phyloP scores from a whole-genome alignment of 1,139 yeast genomes.

The Pneumocystis wakefieldiae region DNA sequence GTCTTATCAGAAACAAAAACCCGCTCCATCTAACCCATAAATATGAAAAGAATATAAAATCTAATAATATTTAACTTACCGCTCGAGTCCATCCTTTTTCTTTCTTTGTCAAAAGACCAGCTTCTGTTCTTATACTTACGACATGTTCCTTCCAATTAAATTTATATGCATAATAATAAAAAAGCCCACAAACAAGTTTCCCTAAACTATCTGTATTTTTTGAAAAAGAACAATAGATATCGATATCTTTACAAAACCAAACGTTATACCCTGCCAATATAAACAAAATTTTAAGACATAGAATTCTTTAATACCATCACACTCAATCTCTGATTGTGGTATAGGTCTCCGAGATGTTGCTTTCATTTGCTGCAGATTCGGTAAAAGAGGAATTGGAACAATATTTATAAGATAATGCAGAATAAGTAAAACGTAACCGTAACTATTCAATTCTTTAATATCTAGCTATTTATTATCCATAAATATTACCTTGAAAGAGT shows the following conservation, averaged over 20 bases:
- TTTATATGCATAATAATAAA: conserved; percentile 10
- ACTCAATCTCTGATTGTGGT: background rate
- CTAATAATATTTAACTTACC: background rate
- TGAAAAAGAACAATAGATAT: background rate
- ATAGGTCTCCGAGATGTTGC: background rate
- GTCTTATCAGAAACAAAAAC: conserved; percentile 2
- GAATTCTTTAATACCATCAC: background rate
- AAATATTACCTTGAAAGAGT: conserved; percentile 10
- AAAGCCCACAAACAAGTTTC: conserved; percentile 11
- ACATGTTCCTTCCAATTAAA: conserved; percentile 11
- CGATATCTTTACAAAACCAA: conserved; percentile 9
- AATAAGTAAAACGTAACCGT: conserved; percentile 11
- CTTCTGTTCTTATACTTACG: conserved; percentile 8
- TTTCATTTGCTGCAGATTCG: conserved; percentile 10
- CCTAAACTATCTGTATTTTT: conserved; percentile 9
- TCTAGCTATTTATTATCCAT: background rate
- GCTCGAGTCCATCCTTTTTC: conserved; percentile 13
- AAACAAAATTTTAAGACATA: background rate
- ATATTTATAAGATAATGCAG: conserved; percentile 10
- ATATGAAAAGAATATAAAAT: background rate
- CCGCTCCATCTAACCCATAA: conserved; percentile 5
- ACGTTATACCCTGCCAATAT: conserved; percentile 7
- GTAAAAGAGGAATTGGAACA: conserved; percentile 8
- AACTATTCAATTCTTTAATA: background rate
- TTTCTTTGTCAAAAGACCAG: conserved; percentile 11